These are phyloP conservation scores for Didymella arachidicola DNA, from an alignment of 2,329 filamentous ascomycete species.

Conservation along the genomic window DNA sequence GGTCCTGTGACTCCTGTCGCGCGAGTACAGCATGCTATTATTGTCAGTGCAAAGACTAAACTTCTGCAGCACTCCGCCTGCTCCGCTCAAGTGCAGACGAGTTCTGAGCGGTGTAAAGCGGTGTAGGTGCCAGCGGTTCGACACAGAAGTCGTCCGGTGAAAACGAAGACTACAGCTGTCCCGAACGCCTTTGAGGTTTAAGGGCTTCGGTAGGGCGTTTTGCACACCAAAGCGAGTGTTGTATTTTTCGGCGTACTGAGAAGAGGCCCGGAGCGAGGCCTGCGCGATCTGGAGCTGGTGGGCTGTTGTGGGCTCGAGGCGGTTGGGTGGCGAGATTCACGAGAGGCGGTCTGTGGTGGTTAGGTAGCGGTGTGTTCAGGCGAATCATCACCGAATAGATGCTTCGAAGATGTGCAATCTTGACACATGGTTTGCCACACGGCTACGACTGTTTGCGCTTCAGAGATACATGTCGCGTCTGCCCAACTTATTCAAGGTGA, in stretches of 20 bases:
- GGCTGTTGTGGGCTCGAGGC: not conserved
- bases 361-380: slow-evolving; percentile 17
- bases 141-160: slow-evolving; percentile 17
- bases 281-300: slow-evolving; percentile 2
- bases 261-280: slow-evolving; percentile 5
- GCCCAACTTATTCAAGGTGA: not conserved
- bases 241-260: not conserved
- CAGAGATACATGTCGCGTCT: not conserved
- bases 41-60: not conserved
- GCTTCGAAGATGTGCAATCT: not conserved
- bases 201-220: slow-evolving; percentile 14
- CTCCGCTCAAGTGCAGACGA: not conserved
- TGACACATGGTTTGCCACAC: not conserved
- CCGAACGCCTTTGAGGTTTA: not conserved
- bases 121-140: slow-evolving; percentile 19
- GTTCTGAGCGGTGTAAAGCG: slow-evolving; percentile 21
- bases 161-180: slow-evolving; percentile 2
- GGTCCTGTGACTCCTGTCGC: not conserved
- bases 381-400: slow-evolving; percentile 12
- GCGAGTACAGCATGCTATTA: slow-evolving; percentile 4
- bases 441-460: not conserved
- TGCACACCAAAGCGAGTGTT: not conserved
- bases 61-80: not conserved
- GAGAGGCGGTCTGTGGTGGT: slow-evolving; percentile 17
- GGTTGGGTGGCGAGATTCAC: slow-evolving; percentile 22